Base-by-base conservation (phyloP, 768 basidiomycete genomes). In the Lactifluus subvellereus region DNA sequence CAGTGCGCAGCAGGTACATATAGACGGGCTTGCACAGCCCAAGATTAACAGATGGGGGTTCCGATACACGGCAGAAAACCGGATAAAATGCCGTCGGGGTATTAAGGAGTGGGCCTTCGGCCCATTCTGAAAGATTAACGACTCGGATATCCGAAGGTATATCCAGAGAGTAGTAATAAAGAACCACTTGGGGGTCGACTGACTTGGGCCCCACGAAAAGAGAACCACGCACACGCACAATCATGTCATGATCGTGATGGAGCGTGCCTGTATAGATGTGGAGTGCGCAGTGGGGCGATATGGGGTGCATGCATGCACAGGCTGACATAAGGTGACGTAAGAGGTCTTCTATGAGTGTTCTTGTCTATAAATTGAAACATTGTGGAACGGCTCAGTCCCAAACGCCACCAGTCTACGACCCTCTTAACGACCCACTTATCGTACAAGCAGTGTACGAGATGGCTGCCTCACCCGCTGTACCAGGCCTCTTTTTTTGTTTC, bases 401-500 rank as follows among this genome's bases (percentile, higher is more conserved):
- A 48, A 11, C 47, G 11, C 47, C 47, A 48, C 20, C 22, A n/a
- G 30, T 22, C 45, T 9, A 52, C 50, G 38, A 43, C 6, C 57
- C 13, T 42, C 30, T 22, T 4, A 43, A 43, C 50, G 50, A 51
- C 1, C 1, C 51, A 1, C 2, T n/a, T 45, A 38, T 35, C 42
- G 20, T 22, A 45, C 16, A 14, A 47, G 13, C 42, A 5, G 14
- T 32, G 18, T 22, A 47, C 42, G 30, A 42, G 6, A 82, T 85
- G 82, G 77, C 79, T 52, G 81, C 84, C 67, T 78, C 80, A 56
- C 79, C 85, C 66, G 87, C 88, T 35, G 49, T 83, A 43, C 88
- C 88, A 66, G 89, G 88, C 35, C 74, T 91, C 60, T 80, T 91
- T 68, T 80, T 89, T 67, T 84, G 82, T 72, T 86, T 90, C 69